Evolutionary conservation across 139 green algal species (phyloP), one percentile per base, ranked within the genome.

Genomic region (Chlamydomonas asymmetrica): DNA sequence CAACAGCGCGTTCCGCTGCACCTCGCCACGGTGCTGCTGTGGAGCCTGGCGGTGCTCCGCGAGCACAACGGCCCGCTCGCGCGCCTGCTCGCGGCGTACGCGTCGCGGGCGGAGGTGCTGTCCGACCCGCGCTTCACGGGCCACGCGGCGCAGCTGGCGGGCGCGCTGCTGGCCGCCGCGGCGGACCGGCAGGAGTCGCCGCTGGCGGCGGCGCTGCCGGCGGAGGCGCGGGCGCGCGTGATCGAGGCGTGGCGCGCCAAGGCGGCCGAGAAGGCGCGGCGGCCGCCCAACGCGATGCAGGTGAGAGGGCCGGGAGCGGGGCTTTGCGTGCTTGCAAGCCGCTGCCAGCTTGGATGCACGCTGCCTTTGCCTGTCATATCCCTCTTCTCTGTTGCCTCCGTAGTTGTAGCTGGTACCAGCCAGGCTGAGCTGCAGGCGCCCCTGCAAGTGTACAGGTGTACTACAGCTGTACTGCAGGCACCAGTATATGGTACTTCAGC

Each of bases 1-100:
- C 32, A 20, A 23, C 39, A 1, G 34, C 66, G 18, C 34, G 52
- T 32, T 39, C 71, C 71, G 22, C 40, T 77, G 59, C 71, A 77
- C 34, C 37, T 43, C 22, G 10, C 69, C 6, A 77, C 73, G 23
- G 62, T 63, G 1, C 63, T 81, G 67, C 57, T 85, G 29, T 81
- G 78, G 73, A 52, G 57, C n/a, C 54, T 85, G 35, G 65, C 79
- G 2, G 56, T 78, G 27, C 62, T 85, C 48, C 50, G 73, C 2
- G 66, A 85, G 66, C 79, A 80, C 60, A 65, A 63, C 48, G 48
- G 66, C 61, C 34, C 60, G n/a, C 66, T 85, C n/a, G 64, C 50
- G 13, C 64, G 57, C 23, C 43, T 49, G 20, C 71, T 83, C 34
- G 31, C 70, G 4, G 23, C 8, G 41, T 71, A 83, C n/a, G n/a